phyloP scores from a whole-genome alignment of 345 rosid species.

The Bruguiera gymnorhiza region DNA sequence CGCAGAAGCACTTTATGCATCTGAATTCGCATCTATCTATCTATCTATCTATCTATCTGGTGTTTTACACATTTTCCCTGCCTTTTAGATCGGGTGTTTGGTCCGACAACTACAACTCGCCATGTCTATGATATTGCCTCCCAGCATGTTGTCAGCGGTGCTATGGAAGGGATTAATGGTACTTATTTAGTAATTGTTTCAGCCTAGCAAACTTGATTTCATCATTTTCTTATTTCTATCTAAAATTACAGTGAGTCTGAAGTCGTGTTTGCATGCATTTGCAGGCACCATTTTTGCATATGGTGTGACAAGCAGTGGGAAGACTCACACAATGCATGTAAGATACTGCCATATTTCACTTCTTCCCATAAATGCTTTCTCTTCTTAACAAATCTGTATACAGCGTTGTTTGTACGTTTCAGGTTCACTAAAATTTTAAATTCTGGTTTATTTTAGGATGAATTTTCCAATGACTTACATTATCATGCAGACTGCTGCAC shows the following conservation, averaged over 20 bases:
- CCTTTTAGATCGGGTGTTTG: constrained; percentile 83
- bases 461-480: no score
- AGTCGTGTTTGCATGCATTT: constrained; percentile 25
- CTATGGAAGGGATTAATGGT: constrained; percentile 98
- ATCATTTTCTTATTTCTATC: background rate
- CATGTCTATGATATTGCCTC: constrained; percentile 98
- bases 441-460: no score
- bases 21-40: background rate
- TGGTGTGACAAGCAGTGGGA: constrained; percentile 99
- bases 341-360: constrained; percentile 29
- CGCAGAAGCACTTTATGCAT: background rate
- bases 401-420: no score
- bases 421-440: no score
- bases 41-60: background rate
- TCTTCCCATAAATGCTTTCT: constrained; percentile 1
- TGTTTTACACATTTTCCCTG: constrained; percentile 10
- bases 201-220: constrained; percentile 15
- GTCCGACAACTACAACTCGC: constrained; percentile 99
- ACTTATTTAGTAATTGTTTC: constrained; percentile 14
- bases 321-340: constrained; percentile 99
- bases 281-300: constrained; percentile 97
- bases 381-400: no score
- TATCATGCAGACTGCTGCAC: background rate
- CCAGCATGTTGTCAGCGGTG: constrained; percentile 90
- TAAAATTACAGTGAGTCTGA: constrained; percentile 6